Base-by-base conservation (phyloP, 352 stramenopile genomes). In the Phytophthora agathidicida region DNA sequence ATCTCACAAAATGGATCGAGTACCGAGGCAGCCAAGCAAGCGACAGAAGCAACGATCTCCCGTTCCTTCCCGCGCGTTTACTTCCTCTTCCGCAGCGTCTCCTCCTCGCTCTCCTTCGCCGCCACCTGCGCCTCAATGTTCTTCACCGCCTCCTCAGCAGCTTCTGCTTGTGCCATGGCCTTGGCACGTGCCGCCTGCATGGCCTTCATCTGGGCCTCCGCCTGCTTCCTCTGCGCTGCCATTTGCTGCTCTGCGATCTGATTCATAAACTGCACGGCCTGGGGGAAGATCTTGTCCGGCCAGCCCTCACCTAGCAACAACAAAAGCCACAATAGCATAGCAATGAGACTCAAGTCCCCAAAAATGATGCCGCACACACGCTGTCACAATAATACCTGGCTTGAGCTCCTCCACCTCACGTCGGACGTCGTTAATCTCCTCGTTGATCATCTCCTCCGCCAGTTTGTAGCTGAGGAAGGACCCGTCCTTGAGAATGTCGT, bases 231-330 rank as follows among this genome's bases (percentile, higher is more conserved):
- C 70, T 92, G 86, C 26, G 72, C 75, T 31, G 79, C 81, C 78
- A 89, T 91, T 71, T 94, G 86, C 68, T 94, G 86, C 52, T 94
- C 86, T 9, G 82, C 80, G 52, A 94, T 82, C 66, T 93, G 86
- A 35, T 91, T 94, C 83, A 94, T 89, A 72, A 92, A 94, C 73
- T 93, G 83, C 64, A 94, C 86, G 16, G 86, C 86, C 72, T 94
- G 83, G 17, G 86, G 81, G 72, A 94, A 94, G 45, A 94, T 94
- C 71, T 85, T 88, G 71, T 94, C 86, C 16, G 83, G 80, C 86
- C 86, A 94, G 46, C 83, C 83, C 65, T 94, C 83, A 54, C 82
- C 83, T 92, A 37, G 11, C 43, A 49, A 8, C 17, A 51, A n/a
- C 14, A 41, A 38, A 17, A n/a, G 48, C 22, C 28, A 27, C 37